phyloP scores from a whole-genome alignment of 164 flowering plant species.

The Tetracentron sinense region DNA sequence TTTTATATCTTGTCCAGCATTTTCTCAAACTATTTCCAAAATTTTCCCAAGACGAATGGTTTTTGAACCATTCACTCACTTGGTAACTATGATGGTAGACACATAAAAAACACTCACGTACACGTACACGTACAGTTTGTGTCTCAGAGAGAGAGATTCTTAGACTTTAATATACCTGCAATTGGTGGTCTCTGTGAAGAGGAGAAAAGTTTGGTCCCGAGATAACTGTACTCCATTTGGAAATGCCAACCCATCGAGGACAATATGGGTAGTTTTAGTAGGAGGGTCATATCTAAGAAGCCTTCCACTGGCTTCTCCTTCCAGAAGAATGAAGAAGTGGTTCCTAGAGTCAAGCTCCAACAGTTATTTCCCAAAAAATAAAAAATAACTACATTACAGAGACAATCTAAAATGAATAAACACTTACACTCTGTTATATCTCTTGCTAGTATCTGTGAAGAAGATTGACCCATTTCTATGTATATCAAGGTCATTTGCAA shows the following conservation, averaged over 20 bases:
- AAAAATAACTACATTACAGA: no score
- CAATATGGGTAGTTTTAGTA: constrained; percentile 63
- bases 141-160: no score
- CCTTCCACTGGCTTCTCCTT: constrained; percentile 95
- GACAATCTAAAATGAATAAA: neutral
- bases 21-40: no score
- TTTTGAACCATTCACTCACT: no score
- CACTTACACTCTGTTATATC: constrained; percentile 86
- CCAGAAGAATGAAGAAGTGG: constrained; percentile 88
- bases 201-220: constrained; percentile 68
- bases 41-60: no score
- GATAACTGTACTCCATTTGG: constrained; percentile 98
- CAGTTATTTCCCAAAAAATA: no score
- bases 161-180: no score
- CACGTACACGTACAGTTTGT: no score
- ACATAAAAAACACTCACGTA: no score
- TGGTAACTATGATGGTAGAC: no score
- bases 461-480: constrained; percentile 90
- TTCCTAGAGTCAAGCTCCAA: constrained; percentile 37
- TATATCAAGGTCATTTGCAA: constrained; percentile 93
- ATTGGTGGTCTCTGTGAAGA: constrained; percentile 93
- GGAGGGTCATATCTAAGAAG: constrained; percentile 90
- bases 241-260: constrained; percentile 85
- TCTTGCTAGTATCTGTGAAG: constrained; percentile 94
- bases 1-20: no score